Percentiles rank a stretch among this genome's conserved stretches.
phyloP scores from a whole-genome alignment of 139 green algal species.

The Chlorella vulgaris region DNA sequence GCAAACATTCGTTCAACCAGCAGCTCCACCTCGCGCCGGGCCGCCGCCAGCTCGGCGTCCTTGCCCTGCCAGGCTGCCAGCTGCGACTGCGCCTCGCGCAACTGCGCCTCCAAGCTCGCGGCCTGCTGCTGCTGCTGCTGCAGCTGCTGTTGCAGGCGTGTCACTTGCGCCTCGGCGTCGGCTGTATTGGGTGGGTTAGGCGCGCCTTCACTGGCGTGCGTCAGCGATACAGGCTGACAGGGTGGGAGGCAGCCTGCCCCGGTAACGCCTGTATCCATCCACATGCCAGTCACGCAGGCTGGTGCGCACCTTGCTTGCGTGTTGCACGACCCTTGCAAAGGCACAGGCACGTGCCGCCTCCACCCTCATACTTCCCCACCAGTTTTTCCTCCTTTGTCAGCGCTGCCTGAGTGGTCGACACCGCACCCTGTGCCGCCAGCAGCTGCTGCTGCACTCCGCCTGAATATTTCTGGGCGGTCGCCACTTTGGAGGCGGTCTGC shows the following conservation, averaged over 20 bases:
- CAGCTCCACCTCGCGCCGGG: background rate
- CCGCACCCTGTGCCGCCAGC: background rate
- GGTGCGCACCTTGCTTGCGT: background rate
- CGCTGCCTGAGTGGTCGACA: background rate
- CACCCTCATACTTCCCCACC: background rate
- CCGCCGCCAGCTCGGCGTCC: background rate
- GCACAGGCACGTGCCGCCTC: conserved; percentile 4
- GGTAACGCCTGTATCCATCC: too few species aligned
- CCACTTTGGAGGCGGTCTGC: conserved; percentile 5
- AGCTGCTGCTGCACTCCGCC: background rate
- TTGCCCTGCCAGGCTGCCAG: conserved; percentile 21
- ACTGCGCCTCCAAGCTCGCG: background rate
- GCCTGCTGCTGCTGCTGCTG: background rate
- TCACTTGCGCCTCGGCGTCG: background rate
- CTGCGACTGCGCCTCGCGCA: background rate
- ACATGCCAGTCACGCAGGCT: too few species aligned
- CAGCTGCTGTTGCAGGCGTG: conserved; percentile 13
- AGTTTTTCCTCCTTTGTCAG: background rate
- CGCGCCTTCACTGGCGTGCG: too few species aligned
- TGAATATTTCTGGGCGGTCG: background rate
- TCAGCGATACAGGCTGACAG: background rate
- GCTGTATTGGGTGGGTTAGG: too few species aligned
- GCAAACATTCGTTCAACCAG: conserved; percentile 21
- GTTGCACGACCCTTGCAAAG: background rate
- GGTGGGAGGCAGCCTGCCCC: background rate